phyloP scores from a whole-genome alignment of 2,329 filamentous ascomycete genomes.

The Sporothrix schenckii region DNA sequence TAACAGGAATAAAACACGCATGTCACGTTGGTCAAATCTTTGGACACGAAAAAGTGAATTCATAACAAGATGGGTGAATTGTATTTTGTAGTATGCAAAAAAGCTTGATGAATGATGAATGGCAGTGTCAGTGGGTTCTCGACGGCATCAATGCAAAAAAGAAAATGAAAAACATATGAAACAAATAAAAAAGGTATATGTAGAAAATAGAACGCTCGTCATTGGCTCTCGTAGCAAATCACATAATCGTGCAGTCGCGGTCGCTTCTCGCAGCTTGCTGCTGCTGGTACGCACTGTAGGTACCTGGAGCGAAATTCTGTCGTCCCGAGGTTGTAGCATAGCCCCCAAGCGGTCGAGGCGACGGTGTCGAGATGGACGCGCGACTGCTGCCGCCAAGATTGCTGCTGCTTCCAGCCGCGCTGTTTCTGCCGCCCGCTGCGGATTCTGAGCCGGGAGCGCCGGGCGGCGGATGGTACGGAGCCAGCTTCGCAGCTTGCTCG shows the following conservation, averaged over 20 bases:
- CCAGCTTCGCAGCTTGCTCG: slow-evolving; percentile 58
- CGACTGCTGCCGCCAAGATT: neutral
- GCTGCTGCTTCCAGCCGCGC: slow-evolving; percentile 3
- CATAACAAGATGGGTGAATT: neutral
- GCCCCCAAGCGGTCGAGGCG: neutral
- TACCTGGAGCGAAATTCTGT: slow-evolving; percentile 11
- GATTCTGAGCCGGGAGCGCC: slow-evolving; percentile 43
- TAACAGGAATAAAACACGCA: slow-evolving; percentile 16
- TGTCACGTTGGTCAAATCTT: neutral
- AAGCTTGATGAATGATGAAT: neutral
- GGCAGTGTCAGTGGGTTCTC: neutral
- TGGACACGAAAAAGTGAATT: neutral
- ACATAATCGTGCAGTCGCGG: slow-evolving; percentile 29
- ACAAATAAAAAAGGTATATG: neutral
- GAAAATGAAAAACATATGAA: neutral
- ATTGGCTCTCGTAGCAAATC: neutral
- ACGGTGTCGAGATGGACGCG: neutral
- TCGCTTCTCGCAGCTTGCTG: slow-evolving; percentile 14
- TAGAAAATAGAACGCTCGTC: neutral
- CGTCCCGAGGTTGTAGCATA: slow-evolving; percentile 1
- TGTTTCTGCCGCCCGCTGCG: neutral
- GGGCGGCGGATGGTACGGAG: slow-evolving; percentile 55
- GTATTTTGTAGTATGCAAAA: neutral
- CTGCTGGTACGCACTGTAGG: slow-evolving; percentile 3
- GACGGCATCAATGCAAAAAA: neutral